Percentiles rank a stretch among this genome's conserved stretches.
phyloP scores from a whole-genome alignment of 129 eudicot genomes.

The Centrapalus pauciflorus region DNA sequence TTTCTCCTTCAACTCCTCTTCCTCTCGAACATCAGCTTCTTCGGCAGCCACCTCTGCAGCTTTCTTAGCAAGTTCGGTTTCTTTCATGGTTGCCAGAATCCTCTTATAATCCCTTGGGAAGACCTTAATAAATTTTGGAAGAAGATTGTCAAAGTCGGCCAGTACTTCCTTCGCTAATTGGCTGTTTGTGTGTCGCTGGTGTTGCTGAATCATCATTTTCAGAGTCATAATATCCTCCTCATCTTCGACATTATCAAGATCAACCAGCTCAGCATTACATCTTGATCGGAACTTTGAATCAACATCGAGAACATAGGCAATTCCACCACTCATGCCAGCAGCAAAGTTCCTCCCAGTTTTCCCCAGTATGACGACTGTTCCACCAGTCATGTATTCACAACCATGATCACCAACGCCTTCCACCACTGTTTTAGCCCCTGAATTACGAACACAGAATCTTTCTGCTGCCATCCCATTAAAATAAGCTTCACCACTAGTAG shows the following conservation, averaged over 20 bases:
- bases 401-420: constrained; percentile 99
- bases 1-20: constrained; percentile 63
- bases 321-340: constrained; percentile 99
- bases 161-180: constrained; percentile 84
- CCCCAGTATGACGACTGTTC: constrained; percentile 79
- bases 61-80: constrained; percentile 37
- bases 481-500: constrained; percentile 91
- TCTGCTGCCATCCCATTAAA: constrained; percentile 99
- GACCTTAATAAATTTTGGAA: constrained; percentile 83
- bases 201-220: constrained; percentile 96
- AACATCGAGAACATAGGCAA: constrained; percentile 87
- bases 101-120: constrained; percentile 92
- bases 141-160: constrained; percentile 60
- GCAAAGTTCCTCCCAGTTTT: constrained; percentile 97
- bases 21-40: constrained; percentile 67
- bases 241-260: constrained; percentile 88
- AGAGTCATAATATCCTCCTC: constrained; percentile 83
- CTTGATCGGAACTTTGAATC: constrained; percentile 64
- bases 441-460: constrained; percentile 89
- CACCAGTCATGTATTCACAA: constrained; percentile 99
- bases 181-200: constrained; percentile 87
- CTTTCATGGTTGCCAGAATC: constrained; percentile 60
- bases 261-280: constrained; percentile 89
- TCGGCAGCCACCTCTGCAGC: constrained; percentile 57
- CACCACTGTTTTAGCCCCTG: constrained; percentile 94